Base-by-base conservation (phyloP, 202 grass and related monocot species). In the Dendrocalamus latiflorus region DNA sequence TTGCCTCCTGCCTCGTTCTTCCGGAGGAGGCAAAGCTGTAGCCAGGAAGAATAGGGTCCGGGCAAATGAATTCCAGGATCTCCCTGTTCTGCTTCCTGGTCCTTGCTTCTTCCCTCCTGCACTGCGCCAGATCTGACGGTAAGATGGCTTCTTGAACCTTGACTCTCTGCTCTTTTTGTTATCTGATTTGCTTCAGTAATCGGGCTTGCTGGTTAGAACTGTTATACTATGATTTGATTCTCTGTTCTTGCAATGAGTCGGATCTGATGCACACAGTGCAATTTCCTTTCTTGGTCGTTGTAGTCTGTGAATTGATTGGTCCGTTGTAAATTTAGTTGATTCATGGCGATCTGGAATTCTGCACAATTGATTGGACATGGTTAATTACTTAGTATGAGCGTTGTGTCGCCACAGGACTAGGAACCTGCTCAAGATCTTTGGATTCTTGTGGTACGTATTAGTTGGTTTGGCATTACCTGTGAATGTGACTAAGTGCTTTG, bases 121-220 rank as follows among this genome's bases (percentile, higher is more conserved):
- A 88, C 69, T 90, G 84, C 78, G 89, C 81, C 89, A 94, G 87
- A 92, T 94, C 92, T 87, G 92, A 92, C 60, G 77, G 92, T 94
- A 75, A 87, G 51, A 42, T 24, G 50, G 14, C 33, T 47, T 72
- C 41, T 63, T 75, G 5, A 65, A n/a, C n/a, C n/a, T 4, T 15
- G 16, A 24, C 41, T 4, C 9, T 18, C n/a, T n/a, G 28, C 28
- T 24, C 28, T 56, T 69, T 20, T 44, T 34, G 47, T 28, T 7
- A 9, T 61, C 54, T 45, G 26, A 12, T 76, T 86, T 45, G 41
- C 42, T 8, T 59, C 53, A 25, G 24, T 9, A 9, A 51, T 71
- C 44, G 10, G 21, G 59, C 72, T 44, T 20, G 47, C 10, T 24
- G 1, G 20, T 50, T 47, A 6, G 1, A 18, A 3, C 34, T 41